Base-by-base conservation (phyloP, 495 filamentous ascomycete genomes). In the Aspergillus wentii region DNA sequence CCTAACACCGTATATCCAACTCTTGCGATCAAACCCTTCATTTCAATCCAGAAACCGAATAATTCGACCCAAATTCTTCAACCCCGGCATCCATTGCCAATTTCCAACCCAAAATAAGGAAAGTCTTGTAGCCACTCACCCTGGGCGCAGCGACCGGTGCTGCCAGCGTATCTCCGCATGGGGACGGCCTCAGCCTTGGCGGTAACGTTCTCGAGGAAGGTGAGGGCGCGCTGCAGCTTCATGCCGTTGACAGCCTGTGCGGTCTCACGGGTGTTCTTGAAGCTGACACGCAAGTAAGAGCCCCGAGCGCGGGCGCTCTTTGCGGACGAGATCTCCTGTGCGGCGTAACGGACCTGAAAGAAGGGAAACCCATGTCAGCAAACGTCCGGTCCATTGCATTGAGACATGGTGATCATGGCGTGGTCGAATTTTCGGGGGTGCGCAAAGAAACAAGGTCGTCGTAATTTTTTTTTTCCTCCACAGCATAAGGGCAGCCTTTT, bases 211-310 rank as follows among this genome's bases (percentile, higher is more conserved):
- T 92, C 87, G 62, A 99, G 83, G 82, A 90, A 99, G 59, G 75
- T 78, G 52, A 95, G 72, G 48, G 92, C 94, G 61, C 92, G 92
- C 69, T 83, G 74, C 59, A 97, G 76, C 78, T 97, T 97, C 92
- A 91, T 95, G 70, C 92, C 91, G 71, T 88, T 96, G 82, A 97
- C 89, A 47, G 91, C 89, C 75, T 96, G 90, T 40, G 92, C 94
- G 49, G 92, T 95, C 78, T 99, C 94, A 63, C 91, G 87, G 69
- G 92, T 96, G 82, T 98, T 97, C 82, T 97, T 97, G 85, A 95
- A 96, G 55, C 85, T 92, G 62, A 95, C 89, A 58, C 92, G 90
- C 51, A 99, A 87, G 80, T 97, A 97, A 64, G 90, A 86, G 67
- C 94, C 94, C 69, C 91, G 88, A 60, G 90, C 82, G 72, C 89